Base-by-base conservation (phyloP, 2,329 filamentous ascomycete species). In the Setomelanomma holmii region DNA sequence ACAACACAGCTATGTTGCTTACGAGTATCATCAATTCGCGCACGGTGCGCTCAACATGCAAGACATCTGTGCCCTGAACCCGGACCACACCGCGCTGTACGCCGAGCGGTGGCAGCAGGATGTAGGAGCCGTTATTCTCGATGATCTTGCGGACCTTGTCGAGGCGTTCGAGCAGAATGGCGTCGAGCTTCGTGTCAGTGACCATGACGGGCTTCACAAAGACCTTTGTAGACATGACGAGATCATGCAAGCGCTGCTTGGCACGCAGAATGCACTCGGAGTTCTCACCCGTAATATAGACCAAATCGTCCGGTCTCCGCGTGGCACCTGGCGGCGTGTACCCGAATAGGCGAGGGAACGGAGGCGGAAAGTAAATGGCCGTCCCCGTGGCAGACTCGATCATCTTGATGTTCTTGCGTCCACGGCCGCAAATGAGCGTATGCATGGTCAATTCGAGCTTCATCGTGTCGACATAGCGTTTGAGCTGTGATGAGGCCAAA, bases 61-160 rank as follows among this genome's bases (percentile, higher is more conserved):
- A 80, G 30, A 96, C 91, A 75, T 99, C 95, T 0, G 89, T 90
- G 52, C 93, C 95, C 75, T 98, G 95, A 27, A 99, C 90, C 42
- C 93, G 87, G 59, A 98, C 89, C 63, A 91, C 83, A 61, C 87
- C 91, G 52, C 89, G 89, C 73, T 93, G 89, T 61, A 90, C 91
- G 19, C 91, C 95, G 35, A 99, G 82, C 17, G 89, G 87, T 6
- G 95, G 95, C 61, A 99, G 91, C 72, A 96, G 84, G 64, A 99
- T 91, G 75, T 96, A 96, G 5, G 93, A 96, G 33, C 93, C 95
- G 69, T 98, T 98, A 49, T 89, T 89, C 73, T 99, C 95, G 76
- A 97, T 93, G 60, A 99, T 96, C 81, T 96, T 97, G 69, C 93
- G 91, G 52, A 99, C 91, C 76, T 98, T 98, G 76, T 98, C 93